Evolutionary conservation across 2,329 filamentous ascomycete species (phyloP).

Genomic region (Gaeumannomyces tritici): DNA sequence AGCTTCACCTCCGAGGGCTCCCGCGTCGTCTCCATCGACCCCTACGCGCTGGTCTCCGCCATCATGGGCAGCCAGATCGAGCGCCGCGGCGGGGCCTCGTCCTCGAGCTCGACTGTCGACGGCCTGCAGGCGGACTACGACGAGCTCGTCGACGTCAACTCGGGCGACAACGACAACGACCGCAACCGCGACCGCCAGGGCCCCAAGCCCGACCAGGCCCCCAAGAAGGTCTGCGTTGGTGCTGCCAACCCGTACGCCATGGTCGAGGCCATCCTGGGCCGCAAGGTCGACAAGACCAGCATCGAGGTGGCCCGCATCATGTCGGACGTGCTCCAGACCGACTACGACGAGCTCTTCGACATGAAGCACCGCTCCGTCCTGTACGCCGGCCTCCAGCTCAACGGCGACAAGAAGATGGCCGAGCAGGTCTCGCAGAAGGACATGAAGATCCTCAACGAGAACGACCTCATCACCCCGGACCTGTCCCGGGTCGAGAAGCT

Average conservation of each 20-base stretch:
- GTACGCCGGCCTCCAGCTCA: constrained; percentile 30
- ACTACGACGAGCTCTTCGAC: constrained; percentile 38
- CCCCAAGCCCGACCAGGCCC: constrained; percentile 21
- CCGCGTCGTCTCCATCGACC: constrained; percentile 19
- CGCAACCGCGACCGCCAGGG: constrained; percentile 12
- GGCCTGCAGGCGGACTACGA: constrained; percentile 22
- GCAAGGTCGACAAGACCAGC: constrained; percentile 26
- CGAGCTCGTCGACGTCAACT: constrained; percentile 14
- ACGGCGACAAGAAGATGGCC: constrained; percentile 24
- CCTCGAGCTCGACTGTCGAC: constrained; percentile 12
- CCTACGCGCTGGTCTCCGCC: constrained; percentile 26
- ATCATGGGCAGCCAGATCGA: constrained; percentile 21
- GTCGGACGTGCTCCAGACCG: constrained; percentile 31
- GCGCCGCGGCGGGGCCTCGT: constrained; percentile 10
- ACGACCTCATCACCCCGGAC: constrained; percentile 30
- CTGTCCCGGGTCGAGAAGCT: constrained; percentile 27
- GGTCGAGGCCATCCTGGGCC: constrained; percentile 31
- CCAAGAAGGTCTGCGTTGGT: constrained; percentile 27
- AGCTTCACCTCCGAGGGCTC: constrained; percentile 5
- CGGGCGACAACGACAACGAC: constrained; percentile 5
- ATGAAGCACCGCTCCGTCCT: constrained; percentile 31
- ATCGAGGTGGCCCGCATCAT: constrained; percentile 21
- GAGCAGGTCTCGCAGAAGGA: constrained; percentile 27
- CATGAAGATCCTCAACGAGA: constrained; percentile 29
- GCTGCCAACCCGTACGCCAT: constrained; percentile 34